Base-by-base conservation (phyloP, 495 filamentous ascomycete genomes). In the Podospora didyma region DNA sequence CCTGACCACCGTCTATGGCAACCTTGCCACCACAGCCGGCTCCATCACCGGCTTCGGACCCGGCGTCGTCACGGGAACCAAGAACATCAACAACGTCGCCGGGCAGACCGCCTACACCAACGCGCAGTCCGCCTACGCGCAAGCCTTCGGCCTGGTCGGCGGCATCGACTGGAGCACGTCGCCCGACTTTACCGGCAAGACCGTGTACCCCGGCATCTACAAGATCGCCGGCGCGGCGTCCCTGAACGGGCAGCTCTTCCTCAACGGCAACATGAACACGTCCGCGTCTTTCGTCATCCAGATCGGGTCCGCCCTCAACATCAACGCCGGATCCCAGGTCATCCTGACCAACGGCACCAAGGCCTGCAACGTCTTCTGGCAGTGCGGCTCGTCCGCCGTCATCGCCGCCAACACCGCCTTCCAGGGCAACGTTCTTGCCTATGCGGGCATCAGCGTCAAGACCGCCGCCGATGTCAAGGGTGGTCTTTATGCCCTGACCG, bases 361-460 rank as follows among this genome's bases (percentile, higher is more conserved):
- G 46, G 22, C 46, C 24, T 49, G 46, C 46, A 49, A 49, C 46
- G n/a, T 49, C 46, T 49, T 49, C 24, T 49, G 46, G 46, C 46
- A 49, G 46, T 21, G 10, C 23, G 46, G 46, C 22, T 49, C 46
- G 46, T 14, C 46, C 46, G 46, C 46, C 24, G 23, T 24, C 24
- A 49, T 49, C 24, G 23, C 10, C 7, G 46, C 24, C 46, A 24
- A 24, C 14, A 31, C 46, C 11, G 46, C 46, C 11, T 49, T 49
- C 24, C 46, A 49, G 46, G 46, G 46, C 22, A 49, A 31, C 23
- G 24, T 49, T 3, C 46, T 49, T 7, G 46, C 46, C 22, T 49
- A 49, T 17, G 46, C 22, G 2, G 46, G 46, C 22, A 28, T 49
- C 24, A 24, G 9, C 6, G 46, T 49, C 46, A 49, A 49, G 46